Evolutionary conservation across 129 eudicot genomes (phyloP).

Genomic region (Chrysanthemum seticuspe): DNA sequence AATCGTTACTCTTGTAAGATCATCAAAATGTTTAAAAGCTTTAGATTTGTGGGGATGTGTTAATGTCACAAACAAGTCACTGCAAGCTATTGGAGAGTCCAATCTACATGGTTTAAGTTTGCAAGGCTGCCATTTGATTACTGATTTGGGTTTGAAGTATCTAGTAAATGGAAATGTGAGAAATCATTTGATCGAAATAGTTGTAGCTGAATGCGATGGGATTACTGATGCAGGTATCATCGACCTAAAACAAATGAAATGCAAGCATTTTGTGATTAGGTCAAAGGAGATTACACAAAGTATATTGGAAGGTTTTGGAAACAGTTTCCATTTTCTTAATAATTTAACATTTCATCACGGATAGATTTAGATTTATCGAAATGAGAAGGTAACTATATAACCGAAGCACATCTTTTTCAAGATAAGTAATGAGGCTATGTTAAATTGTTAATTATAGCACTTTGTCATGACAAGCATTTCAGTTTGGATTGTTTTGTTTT

Average conservation of each 20-base stretch:
- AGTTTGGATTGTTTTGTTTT: too few relatives aligned
- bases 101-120: neutral
- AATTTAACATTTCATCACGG: too few relatives aligned
- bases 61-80: slow-evolving; percentile 13
- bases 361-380: too few relatives aligned
- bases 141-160: slow-evolving; percentile 24
- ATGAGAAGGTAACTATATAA: too few relatives aligned
- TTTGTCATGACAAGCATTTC: too few relatives aligned
- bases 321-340: too few relatives aligned
- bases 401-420: too few relatives aligned
- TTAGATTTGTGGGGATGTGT: slow-evolving; percentile 15
- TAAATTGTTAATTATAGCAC: too few relatives aligned
- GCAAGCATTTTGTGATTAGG: neutral
- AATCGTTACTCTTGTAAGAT: slow-evolving; percentile 1
- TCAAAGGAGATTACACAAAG: neutral
- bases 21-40: neutral
- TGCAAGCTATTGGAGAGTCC: slow-evolving; percentile 9
- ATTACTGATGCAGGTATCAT: slow-evolving; percentile 15
- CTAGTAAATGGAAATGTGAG: slow-evolving; percentile 8
- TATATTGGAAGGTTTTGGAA: too few relatives aligned
- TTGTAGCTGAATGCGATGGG: slow-evolving; percentile 24
- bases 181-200: neutral
- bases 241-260: neutral
- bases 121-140: slow-evolving; percentile 14
- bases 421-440: too few relatives aligned